Evolutionary conservation across 805 yeast species (phyloP).

Genomic region (Lachancea quebecensis): DNA sequence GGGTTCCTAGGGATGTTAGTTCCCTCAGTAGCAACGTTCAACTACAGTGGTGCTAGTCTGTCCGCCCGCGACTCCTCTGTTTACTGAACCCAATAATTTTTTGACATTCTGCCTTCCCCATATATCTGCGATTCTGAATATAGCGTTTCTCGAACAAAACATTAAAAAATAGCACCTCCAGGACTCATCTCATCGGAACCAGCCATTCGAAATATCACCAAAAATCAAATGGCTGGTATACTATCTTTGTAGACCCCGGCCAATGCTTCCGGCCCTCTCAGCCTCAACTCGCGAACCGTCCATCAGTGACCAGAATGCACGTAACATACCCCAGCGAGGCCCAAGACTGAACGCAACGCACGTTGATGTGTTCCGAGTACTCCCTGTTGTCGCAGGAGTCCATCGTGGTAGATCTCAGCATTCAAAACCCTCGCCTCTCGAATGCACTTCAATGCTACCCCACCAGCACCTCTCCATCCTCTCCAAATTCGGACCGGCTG

Average conservation of each 20-base stretch:
- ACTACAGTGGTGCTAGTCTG: too few species aligned
- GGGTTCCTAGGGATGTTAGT: too few species aligned
- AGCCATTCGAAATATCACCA: not conserved
- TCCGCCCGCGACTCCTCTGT: too few species aligned
- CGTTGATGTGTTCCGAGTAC: not conserved
- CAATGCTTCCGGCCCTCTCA: too few species aligned
- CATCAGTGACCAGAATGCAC: not conserved
- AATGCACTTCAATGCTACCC: slow-evolving; percentile 2
- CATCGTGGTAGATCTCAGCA: slow-evolving; percentile 4
- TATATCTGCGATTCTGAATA: too few species aligned
- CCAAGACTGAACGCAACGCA: too few species aligned
- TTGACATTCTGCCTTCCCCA: too few species aligned
- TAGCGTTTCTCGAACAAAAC: too few species aligned
- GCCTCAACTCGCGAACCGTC: not conserved
- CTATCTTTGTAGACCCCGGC: too few species aligned
- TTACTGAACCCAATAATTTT: too few species aligned
- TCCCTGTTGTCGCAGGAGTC: slow-evolving; percentile 3
- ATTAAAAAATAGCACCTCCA: not conserved
- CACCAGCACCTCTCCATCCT: not conserved
- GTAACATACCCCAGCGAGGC: not conserved
- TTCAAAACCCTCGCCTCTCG: not conserved
- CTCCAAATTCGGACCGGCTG: not conserved
- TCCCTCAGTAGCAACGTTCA: too few species aligned
- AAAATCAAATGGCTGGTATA: not conserved
- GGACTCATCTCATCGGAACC: not conserved